Conservation (phyloP, 1,284 basidiomycete genomes). For the Mycena sp. region DNA sequence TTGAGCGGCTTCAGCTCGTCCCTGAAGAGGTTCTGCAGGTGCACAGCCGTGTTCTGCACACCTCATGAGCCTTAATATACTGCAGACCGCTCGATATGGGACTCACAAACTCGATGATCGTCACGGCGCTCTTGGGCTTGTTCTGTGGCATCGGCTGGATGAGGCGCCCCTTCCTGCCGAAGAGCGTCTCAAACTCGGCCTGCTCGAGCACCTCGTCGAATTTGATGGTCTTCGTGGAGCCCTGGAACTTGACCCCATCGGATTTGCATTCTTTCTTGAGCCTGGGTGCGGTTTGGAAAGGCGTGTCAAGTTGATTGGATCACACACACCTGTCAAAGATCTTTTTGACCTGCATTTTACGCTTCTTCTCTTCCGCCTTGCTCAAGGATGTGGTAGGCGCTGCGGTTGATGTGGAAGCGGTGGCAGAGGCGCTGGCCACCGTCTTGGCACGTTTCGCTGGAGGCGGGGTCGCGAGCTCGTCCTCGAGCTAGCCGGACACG, state of each 20-base stretch:
- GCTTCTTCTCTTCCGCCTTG: slow-evolving; percentile 51
- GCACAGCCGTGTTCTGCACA: slow-evolving; percentile 29
- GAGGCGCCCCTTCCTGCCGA: too few species aligned
- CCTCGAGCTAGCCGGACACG: slow-evolving; percentile 44
- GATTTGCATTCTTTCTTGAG: slow-evolving; percentile 55
- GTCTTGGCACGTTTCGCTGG: slow-evolving; percentile 43
- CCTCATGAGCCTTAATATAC: background rate
- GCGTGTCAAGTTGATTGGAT: too few species aligned
- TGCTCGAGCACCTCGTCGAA: slow-evolving; percentile 50
- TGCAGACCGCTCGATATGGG: background rate
- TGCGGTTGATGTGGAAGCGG: slow-evolving; percentile 28
- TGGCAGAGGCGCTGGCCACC: slow-evolving; percentile 28
- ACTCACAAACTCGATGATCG: slow-evolving; percentile 49
- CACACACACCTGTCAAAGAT: slow-evolving; percentile 47
- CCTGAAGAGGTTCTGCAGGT: slow-evolving; percentile 44
- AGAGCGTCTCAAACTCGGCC: too few species aligned
- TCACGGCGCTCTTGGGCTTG: slow-evolving; percentile 50
- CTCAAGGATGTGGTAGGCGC: slow-evolving; percentile 33
- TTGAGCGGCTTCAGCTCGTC: slow-evolving; percentile 48
- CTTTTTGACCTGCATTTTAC: slow-evolving; percentile 49
- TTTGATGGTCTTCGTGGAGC: slow-evolving; percentile 46
- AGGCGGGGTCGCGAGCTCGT: slow-evolving; percentile 43
- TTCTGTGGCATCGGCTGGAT: slow-evolving; percentile 46
- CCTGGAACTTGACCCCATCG: slow-evolving; percentile 52
- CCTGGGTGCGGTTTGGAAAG: slow-evolving; percentile 31